Conservation (phyloP, 768 basidiomycete species). For the Agrocybe praecox region DNA sequence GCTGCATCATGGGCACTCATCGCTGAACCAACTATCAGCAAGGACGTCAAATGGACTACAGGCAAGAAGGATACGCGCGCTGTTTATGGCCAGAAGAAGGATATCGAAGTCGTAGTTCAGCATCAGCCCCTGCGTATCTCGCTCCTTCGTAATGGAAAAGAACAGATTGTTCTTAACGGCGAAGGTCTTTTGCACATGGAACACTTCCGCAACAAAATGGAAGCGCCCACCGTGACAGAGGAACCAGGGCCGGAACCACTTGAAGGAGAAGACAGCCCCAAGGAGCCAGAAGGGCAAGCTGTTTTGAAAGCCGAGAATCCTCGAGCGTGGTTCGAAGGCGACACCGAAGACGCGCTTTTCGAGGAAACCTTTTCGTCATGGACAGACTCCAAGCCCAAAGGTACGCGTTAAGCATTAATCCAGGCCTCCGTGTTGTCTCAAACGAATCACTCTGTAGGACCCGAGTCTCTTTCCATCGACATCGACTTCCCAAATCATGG, state of each 20-base stretch:
- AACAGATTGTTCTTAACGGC: conserved; percentile 89
- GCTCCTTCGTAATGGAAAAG: conserved; percentile 72
- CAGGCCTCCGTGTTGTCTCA: background rate
- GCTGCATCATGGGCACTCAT: conserved; percentile 88
- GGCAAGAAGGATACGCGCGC: conserved; percentile 68
- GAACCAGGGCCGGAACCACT: conserved; percentile 45
- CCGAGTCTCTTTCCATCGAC: conserved; percentile 91
- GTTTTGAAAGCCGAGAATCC: conserved; percentile 54
- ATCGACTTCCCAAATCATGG: conserved; percentile 91
- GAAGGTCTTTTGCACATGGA: conserved; percentile 95
- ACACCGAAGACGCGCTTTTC: conserved; percentile 82
- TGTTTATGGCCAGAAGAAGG: conserved; percentile 63
- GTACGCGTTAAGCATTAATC: conserved; percentile 38
- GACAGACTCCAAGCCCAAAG: conserved; percentile 96
- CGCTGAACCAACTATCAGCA: conserved; percentile 66
- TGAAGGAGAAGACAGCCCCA: conserved; percentile 17
- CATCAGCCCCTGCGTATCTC: conserved; percentile 79
- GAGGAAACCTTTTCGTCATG: conserved; percentile 86
- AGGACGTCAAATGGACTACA: conserved; percentile 61
- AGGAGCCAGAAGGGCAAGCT: conserved; percentile 43
- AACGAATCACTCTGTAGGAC: conserved; percentile 57
- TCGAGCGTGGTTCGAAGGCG: conserved; percentile 87
- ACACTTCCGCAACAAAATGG: conserved; percentile 81
- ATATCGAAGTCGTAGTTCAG: conserved; percentile 66
- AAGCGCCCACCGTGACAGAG: conserved; percentile 42